Percentiles rank a stretch among this genome's conserved stretches.
Evolutionary conservation across 768 basidiomycete genomes (phyloP).

Genomic region (Mycena amicta): DNA sequence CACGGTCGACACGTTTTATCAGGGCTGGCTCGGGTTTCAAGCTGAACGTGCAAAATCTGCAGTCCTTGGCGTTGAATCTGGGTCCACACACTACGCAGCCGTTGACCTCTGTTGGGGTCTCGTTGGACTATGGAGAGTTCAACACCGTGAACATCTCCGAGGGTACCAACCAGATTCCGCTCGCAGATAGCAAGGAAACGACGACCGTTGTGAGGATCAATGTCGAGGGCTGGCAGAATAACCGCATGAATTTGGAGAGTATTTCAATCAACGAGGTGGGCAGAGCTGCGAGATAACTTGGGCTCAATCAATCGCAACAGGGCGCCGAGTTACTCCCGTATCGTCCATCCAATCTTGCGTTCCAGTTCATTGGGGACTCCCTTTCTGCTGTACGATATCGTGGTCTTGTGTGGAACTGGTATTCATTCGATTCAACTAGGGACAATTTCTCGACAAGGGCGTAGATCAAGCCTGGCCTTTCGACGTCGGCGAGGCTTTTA

Average conservation of each 20-base stretch:
- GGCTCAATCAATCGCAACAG: too few relatives aligned
- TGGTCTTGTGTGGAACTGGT: too few relatives aligned
- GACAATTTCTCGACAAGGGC: slow-evolving; percentile 54
- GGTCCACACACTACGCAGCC: slow-evolving; percentile 53
- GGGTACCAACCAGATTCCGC: slow-evolving; percentile 47
- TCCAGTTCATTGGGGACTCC: slow-evolving; percentile 64
- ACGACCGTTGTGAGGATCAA: slow-evolving; percentile 47
- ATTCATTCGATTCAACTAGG: too few relatives aligned
- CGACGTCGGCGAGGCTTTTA: slow-evolving; percentile 51
- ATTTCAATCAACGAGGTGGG: slow-evolving; percentile 47
- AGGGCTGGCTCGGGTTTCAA: slow-evolving; percentile 62
- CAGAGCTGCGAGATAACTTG: too few relatives aligned
- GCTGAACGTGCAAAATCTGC: slow-evolving; percentile 45
- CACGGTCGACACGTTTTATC: too few relatives aligned
- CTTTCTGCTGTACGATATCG: slow-evolving; percentile 53
- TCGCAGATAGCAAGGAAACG: slow-evolving; percentile 21
- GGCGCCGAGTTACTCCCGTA: slow-evolving; percentile 51
- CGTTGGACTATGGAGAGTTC: slow-evolving; percentile 50
- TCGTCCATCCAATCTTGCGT: slow-evolving; percentile 43
- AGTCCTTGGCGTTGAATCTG: slow-evolving; percentile 45
- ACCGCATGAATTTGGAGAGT: slow-evolving; percentile 54
- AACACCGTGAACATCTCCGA: slow-evolving; percentile 48
- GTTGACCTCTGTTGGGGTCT: slow-evolving; percentile 48
- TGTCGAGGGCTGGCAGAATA: slow-evolving; percentile 62
- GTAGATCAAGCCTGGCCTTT: slow-evolving; percentile 63